phyloP scores from a whole-genome alignment of 2,329 filamentous ascomycete genomes.

The Pyrenophora graminea region DNA sequence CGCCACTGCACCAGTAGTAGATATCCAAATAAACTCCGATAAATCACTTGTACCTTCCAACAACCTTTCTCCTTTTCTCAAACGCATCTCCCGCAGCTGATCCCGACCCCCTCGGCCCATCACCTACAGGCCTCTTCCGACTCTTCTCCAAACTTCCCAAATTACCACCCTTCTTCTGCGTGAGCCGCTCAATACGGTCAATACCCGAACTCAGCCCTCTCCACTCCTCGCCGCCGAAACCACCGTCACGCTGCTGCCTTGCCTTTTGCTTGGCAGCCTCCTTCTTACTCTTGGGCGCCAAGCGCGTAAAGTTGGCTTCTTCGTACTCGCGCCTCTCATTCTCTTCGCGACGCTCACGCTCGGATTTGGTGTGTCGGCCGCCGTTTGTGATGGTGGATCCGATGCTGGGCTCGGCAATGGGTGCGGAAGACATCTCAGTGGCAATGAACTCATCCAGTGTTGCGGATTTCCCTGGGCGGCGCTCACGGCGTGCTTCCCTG shows the following conservation, averaged over 20 bases:
- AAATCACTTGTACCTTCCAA: slow-evolving; percentile 31
- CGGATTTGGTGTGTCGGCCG: slow-evolving; percentile 78
- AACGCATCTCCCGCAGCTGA: slow-evolving; percentile 74
- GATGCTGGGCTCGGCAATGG: slow-evolving; percentile 84
- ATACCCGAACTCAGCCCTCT: slow-evolving; percentile 80
- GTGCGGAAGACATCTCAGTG: slow-evolving; percentile 80
- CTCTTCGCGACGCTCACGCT: slow-evolving; percentile 75
- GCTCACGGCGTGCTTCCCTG: slow-evolving; percentile 64
- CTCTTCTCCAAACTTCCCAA: slow-evolving; percentile 74
- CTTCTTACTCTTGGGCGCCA: slow-evolving; percentile 88
- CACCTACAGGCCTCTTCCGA: slow-evolving; percentile 76
- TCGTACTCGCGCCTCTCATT: slow-evolving; percentile 83
- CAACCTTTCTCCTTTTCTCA: slow-evolving; percentile 52
- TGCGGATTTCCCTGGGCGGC: slow-evolving; percentile 71
- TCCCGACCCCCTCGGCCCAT: slow-evolving; percentile 70
- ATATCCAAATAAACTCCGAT: no score
- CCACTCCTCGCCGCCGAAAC: slow-evolving; percentile 94
- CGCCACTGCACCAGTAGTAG: no score
- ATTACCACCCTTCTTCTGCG: slow-evolving; percentile 64
- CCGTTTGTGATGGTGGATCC: slow-evolving; percentile 83
- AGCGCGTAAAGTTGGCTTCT: slow-evolving; percentile 85
- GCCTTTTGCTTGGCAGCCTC: slow-evolving; percentile 68
- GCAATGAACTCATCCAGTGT: slow-evolving; percentile 91
- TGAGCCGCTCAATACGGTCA: slow-evolving; percentile 83
- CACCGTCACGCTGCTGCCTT: slow-evolving; percentile 48